phyloP scores from a whole-genome alignment of 2,329 filamentous ascomycete genomes.

The Fusarium sp. region DNA sequence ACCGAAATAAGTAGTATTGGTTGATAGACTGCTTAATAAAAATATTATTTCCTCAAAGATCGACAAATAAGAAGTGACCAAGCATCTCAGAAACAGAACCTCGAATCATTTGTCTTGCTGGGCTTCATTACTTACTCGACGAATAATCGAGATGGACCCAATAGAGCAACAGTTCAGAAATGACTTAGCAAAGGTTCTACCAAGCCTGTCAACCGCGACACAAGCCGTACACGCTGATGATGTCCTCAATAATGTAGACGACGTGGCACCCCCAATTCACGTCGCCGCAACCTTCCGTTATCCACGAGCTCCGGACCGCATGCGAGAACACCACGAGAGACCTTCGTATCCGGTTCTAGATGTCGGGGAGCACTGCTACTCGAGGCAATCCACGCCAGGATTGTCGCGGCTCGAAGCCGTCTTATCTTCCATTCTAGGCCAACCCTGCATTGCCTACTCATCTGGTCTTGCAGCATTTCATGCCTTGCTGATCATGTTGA shows the following conservation, averaged over 20 bases:
- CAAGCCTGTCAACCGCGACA: background rate
- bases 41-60: no score
- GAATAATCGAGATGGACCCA: no score
- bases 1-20: no score
- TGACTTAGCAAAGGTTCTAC: background rate
- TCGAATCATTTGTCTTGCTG: no score
- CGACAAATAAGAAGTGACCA: no score
- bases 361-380: conserved; percentile 73
- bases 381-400: conserved; percentile 79
- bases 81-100: no score
- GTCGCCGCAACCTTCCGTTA: background rate
- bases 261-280: background rate
- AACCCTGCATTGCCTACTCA: conserved; percentile 76
- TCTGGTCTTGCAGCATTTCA: conserved; percentile 90
- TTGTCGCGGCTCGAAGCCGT: conserved; percentile 84
- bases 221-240: background rate
- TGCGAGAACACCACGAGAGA: background rate
- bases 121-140: no score
- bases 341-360: background rate
- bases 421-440: conserved; percentile 76
- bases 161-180: background rate
- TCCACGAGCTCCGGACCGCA: background rate
- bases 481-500: conserved; percentile 81
- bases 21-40: no score
- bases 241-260: background rate